A percentile compares a stretch with the other conserved stretches of the same genome.
phyloP scores from a whole-genome alignment of 768 basidiomycete genomes.

The Mycena alexandri region DNA sequence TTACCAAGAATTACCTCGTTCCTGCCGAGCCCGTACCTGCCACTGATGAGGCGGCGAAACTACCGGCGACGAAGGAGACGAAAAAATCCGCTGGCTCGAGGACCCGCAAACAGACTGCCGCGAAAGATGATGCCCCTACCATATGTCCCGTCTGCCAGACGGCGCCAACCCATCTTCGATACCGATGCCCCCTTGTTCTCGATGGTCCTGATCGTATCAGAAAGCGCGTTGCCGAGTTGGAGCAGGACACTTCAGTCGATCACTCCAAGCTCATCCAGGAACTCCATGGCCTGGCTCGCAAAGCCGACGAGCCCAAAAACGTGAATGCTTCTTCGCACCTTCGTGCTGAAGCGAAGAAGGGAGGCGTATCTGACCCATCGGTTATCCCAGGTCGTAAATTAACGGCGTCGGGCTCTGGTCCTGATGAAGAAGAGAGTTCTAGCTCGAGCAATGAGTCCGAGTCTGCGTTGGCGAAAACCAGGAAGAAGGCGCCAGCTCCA shows the following conservation, averaged over 20 bases:
- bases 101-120: slow-evolving; percentile 8
- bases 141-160: slow-evolving; percentile 62
- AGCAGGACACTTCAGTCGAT: slow-evolving; percentile 43
- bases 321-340: slow-evolving; percentile 30
- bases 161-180: slow-evolving; percentile 60
- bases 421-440: slow-evolving; percentile 11
- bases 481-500: slow-evolving; percentile 12
- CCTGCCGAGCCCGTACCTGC: slow-evolving; percentile 9
- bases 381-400: slow-evolving; percentile 15
- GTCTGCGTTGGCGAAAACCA: slow-evolving; percentile 16
- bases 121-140: background rate
- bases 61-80: background rate
- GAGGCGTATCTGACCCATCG: slow-evolving; percentile 29
- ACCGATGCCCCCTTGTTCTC: slow-evolving; percentile 61
- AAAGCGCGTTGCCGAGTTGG: slow-evolving; percentile 60
- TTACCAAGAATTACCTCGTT: background rate
- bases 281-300: slow-evolving; percentile 49
- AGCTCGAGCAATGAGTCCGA: slow-evolving; percentile 30
- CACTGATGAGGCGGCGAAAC: background rate
- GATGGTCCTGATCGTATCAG: slow-evolving; percentile 58
- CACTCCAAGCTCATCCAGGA: slow-evolving; percentile 54
- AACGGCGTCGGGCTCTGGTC: slow-evolving; percentile 9
- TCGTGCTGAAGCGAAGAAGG: slow-evolving; percentile 9
- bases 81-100: slow-evolving; percentile 3
- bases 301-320: slow-evolving; percentile 29